Base-by-base conservation (phyloP, 805 yeast species). In the Candida railenensis region DNA sequence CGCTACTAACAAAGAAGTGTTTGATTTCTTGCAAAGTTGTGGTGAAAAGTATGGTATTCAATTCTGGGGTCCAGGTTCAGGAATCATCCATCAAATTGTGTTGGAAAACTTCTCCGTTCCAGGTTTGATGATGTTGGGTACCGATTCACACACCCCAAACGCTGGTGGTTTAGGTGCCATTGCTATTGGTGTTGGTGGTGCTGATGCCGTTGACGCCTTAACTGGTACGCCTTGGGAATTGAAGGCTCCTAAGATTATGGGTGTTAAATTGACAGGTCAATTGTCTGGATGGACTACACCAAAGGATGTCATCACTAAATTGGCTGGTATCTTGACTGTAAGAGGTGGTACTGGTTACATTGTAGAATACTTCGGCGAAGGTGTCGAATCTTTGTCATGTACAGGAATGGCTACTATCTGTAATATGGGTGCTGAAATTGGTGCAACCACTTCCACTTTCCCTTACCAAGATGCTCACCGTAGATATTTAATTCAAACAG, bases 371-470 rank as follows among this genome's bases (percentile, higher is more conserved):
- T 92, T 89, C 63, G 99, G 99, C 63, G 89, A 84, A 46, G 99
- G 99, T 74, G 96, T 90, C 40, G 76, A 84, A 51, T 74, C 86
- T 45, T 80, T 94, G 60, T 85, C 96, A 20, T 89, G 96, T 76
- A 94, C 99, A 32, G 99, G 99, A 75, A 94, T 94, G 99, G 99
- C 96, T 51, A 94, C 99, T 50, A 92, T 94, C 67, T 92, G 98
- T 80, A 94, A 94, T 72, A 94, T 94, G 99, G 99, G 99, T 66
- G 99, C 99, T 46, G 99, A 94, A 74, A 90, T 94, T 48, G 99
- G 99, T 70, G 99, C 99, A 38, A 94, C 99, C 34, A 94, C 99
- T 38, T 92, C 98, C 20, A 82, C 89, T 47, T 94, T 94, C 89
- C 99, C 99, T 52, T 92, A 83, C 80, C 90, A 86, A 60, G 81